Percentiles rank a stretch among this genome's conserved stretches.
Conservation (phyloP, 352 stramenopile species). For the Globisporangium paroecandrum region DNA sequence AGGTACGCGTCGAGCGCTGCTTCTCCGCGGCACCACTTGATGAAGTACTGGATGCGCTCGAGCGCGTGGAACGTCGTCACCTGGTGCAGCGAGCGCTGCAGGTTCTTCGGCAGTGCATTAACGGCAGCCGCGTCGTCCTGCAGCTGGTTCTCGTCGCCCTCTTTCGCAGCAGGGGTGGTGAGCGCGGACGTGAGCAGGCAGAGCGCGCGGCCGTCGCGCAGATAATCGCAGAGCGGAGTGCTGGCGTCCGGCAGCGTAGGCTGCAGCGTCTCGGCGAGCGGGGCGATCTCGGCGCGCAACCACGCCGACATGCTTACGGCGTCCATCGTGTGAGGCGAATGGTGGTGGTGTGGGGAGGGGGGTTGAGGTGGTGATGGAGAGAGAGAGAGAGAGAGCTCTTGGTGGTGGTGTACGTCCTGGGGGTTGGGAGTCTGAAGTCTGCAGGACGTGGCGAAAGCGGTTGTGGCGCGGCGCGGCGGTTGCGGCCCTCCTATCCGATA, state of each 20-base stretch:
- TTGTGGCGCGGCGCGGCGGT: not conserved
- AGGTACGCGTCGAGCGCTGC: slow-evolving; percentile 61
- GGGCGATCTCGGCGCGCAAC: slow-evolving; percentile 53
- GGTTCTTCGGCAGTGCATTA: slow-evolving; percentile 53
- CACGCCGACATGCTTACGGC: slow-evolving; percentile 35
- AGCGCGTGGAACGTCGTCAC: slow-evolving; percentile 77
- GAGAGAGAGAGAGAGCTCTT: not conserved
- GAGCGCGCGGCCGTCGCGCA: slow-evolving; percentile 75
- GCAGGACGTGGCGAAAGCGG: slow-evolving; percentile 9
- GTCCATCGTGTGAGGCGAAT: slow-evolving; percentile 9
- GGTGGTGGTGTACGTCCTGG: not conserved
- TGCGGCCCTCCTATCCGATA: no score
- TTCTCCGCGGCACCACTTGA: slow-evolving; percentile 69
- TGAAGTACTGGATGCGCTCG: slow-evolving; percentile 84
- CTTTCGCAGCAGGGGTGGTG: slow-evolving; percentile 19
- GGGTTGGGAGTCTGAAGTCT: not conserved
- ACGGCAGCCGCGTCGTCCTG: slow-evolving; percentile 17
- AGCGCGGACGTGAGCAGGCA: slow-evolving; percentile 62
- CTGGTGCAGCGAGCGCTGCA: slow-evolving; percentile 65
- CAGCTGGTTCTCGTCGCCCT: slow-evolving; percentile 9
- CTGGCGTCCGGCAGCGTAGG: slow-evolving; percentile 28
- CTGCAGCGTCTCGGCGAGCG: slow-evolving; percentile 26
- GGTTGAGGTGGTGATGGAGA: not conserved
- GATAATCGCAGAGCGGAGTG: slow-evolving; percentile 53
- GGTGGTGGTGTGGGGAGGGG: not conserved